phyloP scores from a whole-genome alignment of 73 alveolate species.

The Durusdinium trenchii region DNA sequence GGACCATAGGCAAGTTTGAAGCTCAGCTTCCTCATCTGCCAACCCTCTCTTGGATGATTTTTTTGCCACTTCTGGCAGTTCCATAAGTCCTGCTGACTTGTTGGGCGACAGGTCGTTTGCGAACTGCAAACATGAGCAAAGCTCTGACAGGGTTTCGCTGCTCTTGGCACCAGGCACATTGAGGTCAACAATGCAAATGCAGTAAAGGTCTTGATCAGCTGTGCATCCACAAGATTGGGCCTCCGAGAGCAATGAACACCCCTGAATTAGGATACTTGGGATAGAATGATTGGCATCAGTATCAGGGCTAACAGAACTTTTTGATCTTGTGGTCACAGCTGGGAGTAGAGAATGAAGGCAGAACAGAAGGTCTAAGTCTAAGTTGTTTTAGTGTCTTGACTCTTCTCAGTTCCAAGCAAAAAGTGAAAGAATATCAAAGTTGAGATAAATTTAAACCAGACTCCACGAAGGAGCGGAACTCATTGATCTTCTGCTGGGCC shows the following conservation, averaged over 20 bases:
- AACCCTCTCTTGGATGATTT: not conserved
- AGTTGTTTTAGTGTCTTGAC: too few relatives aligned
- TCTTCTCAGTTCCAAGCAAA: too few relatives aligned
- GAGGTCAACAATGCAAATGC: not conserved
- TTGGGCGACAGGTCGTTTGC: not conserved
- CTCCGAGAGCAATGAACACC: too few relatives aligned
- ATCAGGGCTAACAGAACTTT: too few relatives aligned
- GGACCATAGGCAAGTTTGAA: not conserved
- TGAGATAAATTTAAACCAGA: too few relatives aligned
- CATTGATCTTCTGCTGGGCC: slow-evolving; percentile 42
- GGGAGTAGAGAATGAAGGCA: too few relatives aligned
- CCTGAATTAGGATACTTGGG: too few relatives aligned
- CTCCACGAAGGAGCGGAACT: not conserved
- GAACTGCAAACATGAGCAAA: not conserved
- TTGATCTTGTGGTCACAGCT: too few relatives aligned
- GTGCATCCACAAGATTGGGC: not conserved
- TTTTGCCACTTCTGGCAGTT: not conserved
- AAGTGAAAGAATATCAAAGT: too few relatives aligned
- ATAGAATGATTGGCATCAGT: too few relatives aligned
- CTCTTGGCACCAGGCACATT: not conserved
- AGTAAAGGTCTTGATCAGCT: not conserved
- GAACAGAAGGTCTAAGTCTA: too few relatives aligned
- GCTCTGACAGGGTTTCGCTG: not conserved
- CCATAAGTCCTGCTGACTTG: not conserved
- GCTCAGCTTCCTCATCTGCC: not conserved